Evolutionary conservation across 345 rosid genomes (phyloP), one percentile per base, ranked within the genome.

Genomic region (Excoecaria agallocha): DNA sequence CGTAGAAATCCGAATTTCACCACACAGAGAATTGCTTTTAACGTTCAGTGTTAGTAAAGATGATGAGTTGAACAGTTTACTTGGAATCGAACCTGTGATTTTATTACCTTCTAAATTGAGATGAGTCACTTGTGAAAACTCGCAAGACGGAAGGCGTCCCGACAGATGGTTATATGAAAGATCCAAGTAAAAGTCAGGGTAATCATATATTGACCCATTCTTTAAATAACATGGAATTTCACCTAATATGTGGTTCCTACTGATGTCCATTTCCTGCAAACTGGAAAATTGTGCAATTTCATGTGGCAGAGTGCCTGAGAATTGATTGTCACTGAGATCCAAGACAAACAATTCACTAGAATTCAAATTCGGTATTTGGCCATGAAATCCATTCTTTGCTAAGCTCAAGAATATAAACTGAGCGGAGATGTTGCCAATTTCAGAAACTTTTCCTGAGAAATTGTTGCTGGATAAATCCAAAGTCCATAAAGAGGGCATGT

Each of bases 101-200:
- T 39, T 63, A 49, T 63, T 63, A 1, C 49, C 67, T 63, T 63
- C 43, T 48, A 63, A 39, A 38, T 38, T 39, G n/a, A 63, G 20
- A 63, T 63, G 48, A 39, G 43, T 13, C 0, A 62, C 6, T 0
- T 62, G 66, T 30, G 30, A 30, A 30, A 37, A 38, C 19, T 62
- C 66, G 38, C 66, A 62, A 15, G 46, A 63, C n/a, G 15, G 67
- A 63, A 38, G 19, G 46, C 2, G 49, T 8, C n/a, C n/a, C n/a
- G 67, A 63, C 30, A 63, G 12, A n/a, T 3, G n/a, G 68, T 64
- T 64, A 4, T 63, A 17, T 8, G 67, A 63, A 39, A 63, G 67
- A 10, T 63, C 67, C 22, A 63, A 39, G 46, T 38, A 17, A 1
- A 16, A 6, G 1, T 11, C 6, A 1, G 1, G 13, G 13, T n/a